Conservation (phyloP, 257 asterid genomes). For the Linaria vulgaris region DNA sequence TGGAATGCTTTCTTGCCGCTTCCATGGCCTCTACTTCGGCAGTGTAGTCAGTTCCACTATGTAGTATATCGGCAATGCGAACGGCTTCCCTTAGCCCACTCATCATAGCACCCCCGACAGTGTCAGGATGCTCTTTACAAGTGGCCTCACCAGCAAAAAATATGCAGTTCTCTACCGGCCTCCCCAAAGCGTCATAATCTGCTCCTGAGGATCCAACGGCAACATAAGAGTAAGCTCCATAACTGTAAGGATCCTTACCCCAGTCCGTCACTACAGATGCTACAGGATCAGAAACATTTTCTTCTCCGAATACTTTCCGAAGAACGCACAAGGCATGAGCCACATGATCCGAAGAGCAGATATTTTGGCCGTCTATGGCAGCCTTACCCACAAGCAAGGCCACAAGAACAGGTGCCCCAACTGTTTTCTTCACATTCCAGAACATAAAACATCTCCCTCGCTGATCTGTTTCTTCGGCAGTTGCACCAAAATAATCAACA, state of each 20-base stretch:
- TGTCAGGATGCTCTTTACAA: conserved; percentile 99
- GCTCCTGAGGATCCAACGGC: conserved; percentile 99
- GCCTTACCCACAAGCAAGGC: conserved; percentile 97
- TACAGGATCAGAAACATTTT: conserved; percentile 80
- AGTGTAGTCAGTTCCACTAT: conserved; percentile 70
- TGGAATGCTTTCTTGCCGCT: conserved; percentile 72
- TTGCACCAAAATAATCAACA: conserved; percentile 95
- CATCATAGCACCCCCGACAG: conserved; percentile 99
- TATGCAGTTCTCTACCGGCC: conserved; percentile 89
- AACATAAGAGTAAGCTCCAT: conserved; percentile 97
- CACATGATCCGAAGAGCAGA: conserved; percentile 72
- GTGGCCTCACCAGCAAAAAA: conserved; percentile 99
- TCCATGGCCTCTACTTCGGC: conserved; percentile 91
- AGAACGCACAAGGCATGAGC: conserved; percentile 74
- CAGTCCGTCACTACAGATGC: conserved; percentile 96
- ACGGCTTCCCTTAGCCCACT: conserved; percentile 98
- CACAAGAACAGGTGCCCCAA: conserved; percentile 97
- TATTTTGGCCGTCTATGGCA: conserved; percentile 77
- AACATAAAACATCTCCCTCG: conserved; percentile 99
- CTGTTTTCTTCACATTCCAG: conserved; percentile 99
- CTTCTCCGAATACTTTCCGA: conserved; percentile 91
- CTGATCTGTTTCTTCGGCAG: conserved; percentile 77
- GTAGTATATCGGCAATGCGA: conserved; percentile 77
- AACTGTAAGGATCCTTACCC: conserved; percentile 96
- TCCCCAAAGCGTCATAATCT: conserved; percentile 90